A percentile compares a stretch with the other conserved stretches of the same genome.
Conservation (phyloP, 164 flowering plant genomes). For the Umbilicus rupestris region DNA sequence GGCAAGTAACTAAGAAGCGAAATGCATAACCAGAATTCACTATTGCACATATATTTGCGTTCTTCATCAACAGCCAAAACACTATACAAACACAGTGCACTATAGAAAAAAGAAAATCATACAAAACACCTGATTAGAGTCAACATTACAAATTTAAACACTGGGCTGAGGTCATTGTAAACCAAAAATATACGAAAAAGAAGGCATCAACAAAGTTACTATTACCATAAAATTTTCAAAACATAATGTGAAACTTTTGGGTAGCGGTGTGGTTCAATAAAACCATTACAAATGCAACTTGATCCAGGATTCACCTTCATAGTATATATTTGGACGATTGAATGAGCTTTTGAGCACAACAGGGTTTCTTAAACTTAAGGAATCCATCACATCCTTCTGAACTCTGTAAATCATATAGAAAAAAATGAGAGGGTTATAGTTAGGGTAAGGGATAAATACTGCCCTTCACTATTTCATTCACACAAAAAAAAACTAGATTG, state of each 20-base stretch:
- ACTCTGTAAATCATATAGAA: slow-evolving; percentile 43
- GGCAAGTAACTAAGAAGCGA: neutral
- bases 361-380: slow-evolving; percentile 56
- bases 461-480: too few species aligned
- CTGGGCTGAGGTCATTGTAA: neutral
- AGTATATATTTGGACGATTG: slow-evolving; percentile 85
- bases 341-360: slow-evolving; percentile 72
- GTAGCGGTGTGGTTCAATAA: neutral
- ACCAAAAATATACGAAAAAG: too few species aligned
- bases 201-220: too few species aligned
- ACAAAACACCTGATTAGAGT: neutral
- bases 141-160: neutral
- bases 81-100: neutral
- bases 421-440: neutral
- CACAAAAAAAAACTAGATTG: too few species aligned
- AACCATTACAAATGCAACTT: neutral
- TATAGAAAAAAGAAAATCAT: neutral
- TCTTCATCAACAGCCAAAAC: neutral
- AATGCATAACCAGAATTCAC: neutral
- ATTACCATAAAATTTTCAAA: too few species aligned
- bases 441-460: too few species aligned
- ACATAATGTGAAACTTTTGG: neutral
- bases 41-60: neutral
- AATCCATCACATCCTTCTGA: slow-evolving; percentile 72
- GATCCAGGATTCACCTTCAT: slow-evolving; percentile 52